Evolutionary conservation across 2,329 filamentous ascomycete genomes (phyloP), one percentile per base, ranked within the genome.

Genomic region (Fonsecaea erecta): DNA sequence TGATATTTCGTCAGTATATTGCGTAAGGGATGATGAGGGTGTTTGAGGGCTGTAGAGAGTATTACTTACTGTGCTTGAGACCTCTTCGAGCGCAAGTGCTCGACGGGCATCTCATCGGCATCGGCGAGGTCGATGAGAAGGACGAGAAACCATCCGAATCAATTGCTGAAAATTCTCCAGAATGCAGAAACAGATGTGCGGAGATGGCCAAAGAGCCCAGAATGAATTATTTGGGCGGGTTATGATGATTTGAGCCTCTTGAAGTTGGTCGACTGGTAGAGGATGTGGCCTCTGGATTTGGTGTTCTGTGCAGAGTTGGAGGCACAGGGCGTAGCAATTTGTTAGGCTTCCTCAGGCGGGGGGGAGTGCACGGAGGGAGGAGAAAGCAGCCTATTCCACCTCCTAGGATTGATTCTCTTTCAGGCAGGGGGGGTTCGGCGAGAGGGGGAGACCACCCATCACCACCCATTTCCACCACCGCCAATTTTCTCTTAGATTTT

Each of bases 11-110:
- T 72, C 64, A 71, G 70, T 57, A 75, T 71, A 76, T 69, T 73
- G 71, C 69, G 70, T 64, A 56, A 68, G 68, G 71, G 66, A 64
- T 70, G 57, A 66, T 51, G 58, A 63, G 37, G 14, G 8, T 35
- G 70, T 67, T 70, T 56, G 68, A 74, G 73, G 74, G 69, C 73
- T 66, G 56, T 46, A 73, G 71, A 74, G 70, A 73, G 72, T 72
- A 76, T 73, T 66, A 80, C 79, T 74, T 75, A 83, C 81, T 79
- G 77, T 78, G 81, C 80, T 79, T 82, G 80, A 78, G 81, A 77
- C 73, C 80, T 80, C 76, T 82, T 82, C 75, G 78, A 66, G 63
- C 70, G 77, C 74, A 82, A 77, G 73, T 80, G 79, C 78, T 81
- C 79, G 77, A 81, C 64, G 58, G 66, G 67, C 67, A 69, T 69